Percentiles rank a stretch among this genome's conserved stretches.
These are phyloP conservation scores for Cordia subcordata DNA, from an alignment of 257 asterid genomes.

Conservation along the genomic window DNA sequence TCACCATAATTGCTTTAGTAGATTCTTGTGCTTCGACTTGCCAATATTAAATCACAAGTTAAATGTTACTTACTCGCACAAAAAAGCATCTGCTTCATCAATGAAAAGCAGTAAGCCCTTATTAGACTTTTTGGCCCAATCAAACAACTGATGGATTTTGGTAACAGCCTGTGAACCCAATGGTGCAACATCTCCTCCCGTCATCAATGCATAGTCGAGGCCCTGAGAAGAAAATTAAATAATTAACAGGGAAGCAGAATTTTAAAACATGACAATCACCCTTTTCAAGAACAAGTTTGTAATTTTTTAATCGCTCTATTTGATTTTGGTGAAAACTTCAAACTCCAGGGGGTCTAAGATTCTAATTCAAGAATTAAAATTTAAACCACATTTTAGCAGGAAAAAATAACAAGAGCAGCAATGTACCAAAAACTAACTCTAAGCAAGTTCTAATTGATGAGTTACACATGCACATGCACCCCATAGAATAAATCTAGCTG, in stretches of 20 bases:
- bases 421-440: too few species aligned
- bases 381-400: too few species aligned
- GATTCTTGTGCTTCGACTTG: neutral
- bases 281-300: too few species aligned
- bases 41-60: neutral
- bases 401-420: too few species aligned
- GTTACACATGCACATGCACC: neutral
- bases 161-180: conserved; percentile 96
- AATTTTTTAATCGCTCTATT: too few species aligned
- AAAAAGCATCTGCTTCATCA: conserved; percentile 98
- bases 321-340: too few species aligned
- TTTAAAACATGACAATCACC: too few species aligned
- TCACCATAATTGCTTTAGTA: neutral
- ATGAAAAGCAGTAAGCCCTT: conserved; percentile 88
- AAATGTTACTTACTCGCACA: conserved; percentile 81
- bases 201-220: conserved; percentile 96
- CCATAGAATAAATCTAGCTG: neutral
- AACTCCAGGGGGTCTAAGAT: too few species aligned
- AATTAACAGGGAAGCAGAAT: conserved; percentile 3
- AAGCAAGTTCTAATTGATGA: too few species aligned
- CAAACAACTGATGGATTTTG: conserved; percentile 91
- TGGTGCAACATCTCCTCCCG: conserved; percentile 98
- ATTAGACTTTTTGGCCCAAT: conserved; percentile 90
- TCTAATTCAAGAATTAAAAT: too few species aligned
- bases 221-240: conserved; percentile 49